Conservation (phyloP, 176 grass and related monocot species). For the Eleusine indica region DNA sequence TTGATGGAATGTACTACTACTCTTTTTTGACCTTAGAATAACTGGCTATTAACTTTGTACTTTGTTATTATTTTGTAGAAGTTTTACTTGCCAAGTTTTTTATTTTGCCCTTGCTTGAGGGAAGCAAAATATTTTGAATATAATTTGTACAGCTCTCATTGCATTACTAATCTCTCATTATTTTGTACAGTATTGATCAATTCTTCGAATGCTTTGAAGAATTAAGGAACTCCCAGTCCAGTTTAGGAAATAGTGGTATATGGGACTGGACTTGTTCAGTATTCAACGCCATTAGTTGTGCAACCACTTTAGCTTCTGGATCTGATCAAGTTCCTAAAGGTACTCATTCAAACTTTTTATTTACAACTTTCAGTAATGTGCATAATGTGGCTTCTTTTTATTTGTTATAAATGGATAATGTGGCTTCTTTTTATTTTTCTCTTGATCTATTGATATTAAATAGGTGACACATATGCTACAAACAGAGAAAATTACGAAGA, state of each 20-base stretch:
- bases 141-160: background rate
- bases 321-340: slow-evolving; percentile 81
- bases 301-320: slow-evolving; percentile 93
- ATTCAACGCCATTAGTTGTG: slow-evolving; percentile 92
- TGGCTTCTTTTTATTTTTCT: slow-evolving; percentile 32
- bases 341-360: slow-evolving; percentile 37
- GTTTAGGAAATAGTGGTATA: slow-evolving; percentile 74
- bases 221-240: slow-evolving; percentile 84
- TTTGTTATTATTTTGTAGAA: slow-evolving; percentile 10
- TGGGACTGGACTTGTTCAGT: slow-evolving; percentile 99
- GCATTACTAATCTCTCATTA: slow-evolving; percentile 47
- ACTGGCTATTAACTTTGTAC: background rate
- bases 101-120: slow-evolving; percentile 9
- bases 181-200: slow-evolving; percentile 87
- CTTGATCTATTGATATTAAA: background rate
- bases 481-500: background rate
- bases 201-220: slow-evolving; percentile 99
- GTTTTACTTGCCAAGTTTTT: slow-evolving; percentile 15
- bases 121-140: slow-evolving; percentile 27
- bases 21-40: slow-evolving; percentile 5
- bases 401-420: background rate
- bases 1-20: slow-evolving; percentile 8
- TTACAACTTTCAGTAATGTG: slow-evolving; percentile 11
- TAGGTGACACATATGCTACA: slow-evolving; percentile 6
- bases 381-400: slow-evolving; percentile 31